Evolutionary conservation across 1,139 yeast species (phyloP), one percentile per base, ranked within the genome.

Genomic region (Saccharomyces hybrid): DNA sequence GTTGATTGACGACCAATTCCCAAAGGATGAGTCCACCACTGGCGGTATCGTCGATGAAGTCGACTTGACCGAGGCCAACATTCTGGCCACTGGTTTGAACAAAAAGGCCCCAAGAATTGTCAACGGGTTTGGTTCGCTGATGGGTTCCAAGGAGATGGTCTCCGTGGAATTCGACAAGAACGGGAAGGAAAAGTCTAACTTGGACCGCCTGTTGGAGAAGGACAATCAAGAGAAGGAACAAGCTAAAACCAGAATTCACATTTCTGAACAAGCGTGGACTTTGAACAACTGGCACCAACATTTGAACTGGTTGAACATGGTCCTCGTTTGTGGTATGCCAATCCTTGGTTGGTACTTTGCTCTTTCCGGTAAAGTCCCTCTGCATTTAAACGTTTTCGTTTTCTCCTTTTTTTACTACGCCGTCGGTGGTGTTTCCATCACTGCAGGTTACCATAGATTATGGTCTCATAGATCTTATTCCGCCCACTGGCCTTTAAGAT

Each of bases 201-300:
- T 38, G 23, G 44, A 38, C 4, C 44, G 44, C 9, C 23, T 38
- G 25, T 9, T 38, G 16, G 44, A 38, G 9, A 38, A 38, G 23
- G 44, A 38, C 13, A 38, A 16, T 6, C 44, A 38, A 38, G 44
- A 38, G 9, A 38, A 38, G 9, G 23, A 16, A 16, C n/a, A 16
- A 38, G 44, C 44, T 9, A 38, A 38, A 11, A 74, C 75, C 54
- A 74, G 73, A 59, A 77, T 76, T 59, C 97, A 93, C 72, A 91
- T 93, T 60, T 83, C 93, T 50, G 99, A 95, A 72, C 84, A 86
- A 75, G 96, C 97, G 9, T 87, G 95, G 88, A 91, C 97, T 14
- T 59, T 77, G 60, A 60, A 76, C 57, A 93, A 93, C 76, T 91
- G 97, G 95, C 76, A 84, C 69, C 74, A 83, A 67, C 97, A 93